Base-by-base conservation (phyloP, 495 filamentous ascomycete species). In the Alectoria sarmentosa region DNA sequence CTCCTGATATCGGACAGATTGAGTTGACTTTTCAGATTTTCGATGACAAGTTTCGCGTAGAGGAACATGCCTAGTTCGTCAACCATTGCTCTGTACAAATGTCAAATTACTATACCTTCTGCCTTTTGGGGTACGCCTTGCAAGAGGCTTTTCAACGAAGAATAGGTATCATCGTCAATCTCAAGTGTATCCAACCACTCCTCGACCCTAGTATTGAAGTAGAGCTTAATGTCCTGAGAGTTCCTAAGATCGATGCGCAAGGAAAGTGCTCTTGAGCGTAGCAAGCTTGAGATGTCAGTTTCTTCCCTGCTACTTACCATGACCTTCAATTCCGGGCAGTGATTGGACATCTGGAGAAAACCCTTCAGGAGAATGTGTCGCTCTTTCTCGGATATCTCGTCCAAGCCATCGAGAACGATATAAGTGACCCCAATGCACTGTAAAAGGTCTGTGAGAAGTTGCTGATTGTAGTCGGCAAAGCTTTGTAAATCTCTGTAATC, bases 261-360 rank as follows among this genome's bases (percentile, higher is more conserved):
- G 8, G 42, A 49, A n/a, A 61, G n/a, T 36, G 60, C 60, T 44
- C 48, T 61, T 0, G 48, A 46, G 23, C 48, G 60, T 34, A 61
- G 44, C 5, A 41, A 4, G 48, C 32, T 23, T 14, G 60, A 61
- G 42, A 61, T 61, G 21, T 61, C 60, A 30, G 34, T n/a, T 15
- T 61, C 60, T 19, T 61, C 60, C 36, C 60, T 61, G 36, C 60
- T 61, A 36, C 60, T 61, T n/a, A 61, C 32, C 23, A 61, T 44
- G 41, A 61, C 30, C 60, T 61, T 61, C 34, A 61, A n/a, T 6
- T 61, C 60, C 3, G 60, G 30, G 42, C 60, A 61, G 30, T 61
- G 60, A 21, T 61, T 49, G 28, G 60, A 44, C 28, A 61, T 30
- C 13, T 61, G 60, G 21, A 61, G 26, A 23, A 61, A 49, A n/a